These are phyloP conservation scores for Ceratobasidium sp. DNA, from an alignment of 1,284 basidiomycete genomes.

Conservation along the genomic window DNA sequence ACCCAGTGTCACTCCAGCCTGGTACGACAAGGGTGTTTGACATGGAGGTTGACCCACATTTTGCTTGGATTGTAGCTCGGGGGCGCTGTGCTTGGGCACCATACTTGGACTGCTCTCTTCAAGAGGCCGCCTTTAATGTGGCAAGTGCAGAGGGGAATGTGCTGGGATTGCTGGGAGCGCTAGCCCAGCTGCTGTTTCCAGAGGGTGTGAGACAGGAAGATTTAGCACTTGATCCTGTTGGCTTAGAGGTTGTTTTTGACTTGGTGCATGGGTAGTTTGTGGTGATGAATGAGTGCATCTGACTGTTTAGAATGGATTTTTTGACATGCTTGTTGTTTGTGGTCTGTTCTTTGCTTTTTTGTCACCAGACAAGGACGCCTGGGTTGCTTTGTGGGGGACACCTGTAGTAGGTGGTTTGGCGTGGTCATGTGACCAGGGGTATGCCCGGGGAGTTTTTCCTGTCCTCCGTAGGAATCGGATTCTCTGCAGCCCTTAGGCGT, in stretches of 20 bases:
- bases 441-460: no score
- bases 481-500: no score
- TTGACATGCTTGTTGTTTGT: no score
- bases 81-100: constrained; percentile 4
- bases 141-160: neutral
- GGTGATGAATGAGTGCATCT: no score
- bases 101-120: neutral
- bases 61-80: neutral
- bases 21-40: neutral
- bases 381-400: no score
- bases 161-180: neutral
- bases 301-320: no score
- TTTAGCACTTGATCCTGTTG: neutral
- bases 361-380: no score
- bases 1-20: neutral
- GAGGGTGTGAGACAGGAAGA: neutral
- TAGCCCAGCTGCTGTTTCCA: constrained; percentile 1
- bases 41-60: neutral
- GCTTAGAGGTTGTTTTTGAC: neutral
- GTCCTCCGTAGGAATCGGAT: no score
- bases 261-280: neutral
- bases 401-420: no score
- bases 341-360: no score
- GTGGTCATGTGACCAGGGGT: no score
- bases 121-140: neutral